phyloP scores from a whole-genome alignment of 2,329 filamentous ascomycete species.

The Botrytis squamosa region DNA sequence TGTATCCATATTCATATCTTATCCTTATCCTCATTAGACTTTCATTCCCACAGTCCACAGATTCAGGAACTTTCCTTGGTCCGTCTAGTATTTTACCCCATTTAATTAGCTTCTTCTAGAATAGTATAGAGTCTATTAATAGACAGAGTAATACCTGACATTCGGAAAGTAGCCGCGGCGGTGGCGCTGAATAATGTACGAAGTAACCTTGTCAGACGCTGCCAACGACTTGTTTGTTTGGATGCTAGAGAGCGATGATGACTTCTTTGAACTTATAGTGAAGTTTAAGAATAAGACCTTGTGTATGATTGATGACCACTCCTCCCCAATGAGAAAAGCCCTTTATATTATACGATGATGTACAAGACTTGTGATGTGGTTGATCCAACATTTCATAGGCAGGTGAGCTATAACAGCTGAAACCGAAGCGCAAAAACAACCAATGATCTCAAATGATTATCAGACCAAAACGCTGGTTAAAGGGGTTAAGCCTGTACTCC shows the following conservation, averaged over 20 bases:
- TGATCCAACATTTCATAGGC: constrained; percentile 10
- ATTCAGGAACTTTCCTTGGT: neutral
- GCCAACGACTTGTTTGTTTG: constrained; percentile 19
- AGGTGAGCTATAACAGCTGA: constrained; percentile 12
- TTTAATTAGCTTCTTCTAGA: neutral
- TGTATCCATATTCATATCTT: neutral
- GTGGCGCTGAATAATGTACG: constrained; percentile 6
- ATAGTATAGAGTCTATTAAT: constrained; percentile 7
- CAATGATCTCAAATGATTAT: constrained; percentile 11
- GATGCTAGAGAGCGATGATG: neutral
- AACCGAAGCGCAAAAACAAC: neutral
- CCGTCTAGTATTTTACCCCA: neutral
- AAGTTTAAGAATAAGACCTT: neutral
- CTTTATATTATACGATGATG: constrained; percentile 1
- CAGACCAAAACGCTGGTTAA: neutral
- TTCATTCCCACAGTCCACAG: neutral
- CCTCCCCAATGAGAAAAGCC: constrained; percentile 1
- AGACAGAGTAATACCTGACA: neutral
- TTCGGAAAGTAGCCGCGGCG: constrained; percentile 7
- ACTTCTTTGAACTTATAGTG: neutral
- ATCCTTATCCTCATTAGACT: neutral
- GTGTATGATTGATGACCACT: neutral
- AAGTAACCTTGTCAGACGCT: constrained; percentile 3
- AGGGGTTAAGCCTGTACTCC: neutral
- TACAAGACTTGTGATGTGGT: neutral